Evolutionary conservation across 1,284 basidiomycete species (phyloP).

Genomic region (Ustilago shanxiensis): DNA sequence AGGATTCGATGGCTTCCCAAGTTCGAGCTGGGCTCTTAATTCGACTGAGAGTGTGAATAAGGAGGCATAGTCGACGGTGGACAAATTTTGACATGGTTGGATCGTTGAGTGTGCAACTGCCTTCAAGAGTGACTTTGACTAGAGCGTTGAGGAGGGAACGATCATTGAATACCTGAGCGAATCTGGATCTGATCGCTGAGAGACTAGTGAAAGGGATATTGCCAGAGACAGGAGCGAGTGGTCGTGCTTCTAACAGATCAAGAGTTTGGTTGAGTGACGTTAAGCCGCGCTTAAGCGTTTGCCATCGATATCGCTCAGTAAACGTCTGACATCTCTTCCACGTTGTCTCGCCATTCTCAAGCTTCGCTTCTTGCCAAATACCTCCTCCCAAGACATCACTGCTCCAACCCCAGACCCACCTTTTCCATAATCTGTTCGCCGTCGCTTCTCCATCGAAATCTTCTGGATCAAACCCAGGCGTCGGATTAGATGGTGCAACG

Average conservation of each 20-base stretch:
- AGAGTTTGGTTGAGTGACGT: constrained; percentile 16
- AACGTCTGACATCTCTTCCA: constrained; percentile 18
- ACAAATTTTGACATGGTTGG: constrained; percentile 19
- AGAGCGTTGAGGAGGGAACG: constrained; percentile 11
- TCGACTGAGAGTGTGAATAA: constrained; percentile 20
- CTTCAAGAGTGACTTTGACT: constrained; percentile 20
- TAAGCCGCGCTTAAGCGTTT: constrained; percentile 30
- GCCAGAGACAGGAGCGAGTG: neutral
- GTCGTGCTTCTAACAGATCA: constrained; percentile 22
- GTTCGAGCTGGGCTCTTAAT: constrained; percentile 15
- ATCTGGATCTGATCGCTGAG: neutral
- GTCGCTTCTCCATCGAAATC: constrained; percentile 9
- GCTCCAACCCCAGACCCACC: constrained; percentile 38
- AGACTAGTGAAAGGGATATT: too few relatives aligned
- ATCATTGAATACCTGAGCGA: constrained; percentile 10
- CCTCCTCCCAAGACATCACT: constrained; percentile 10
- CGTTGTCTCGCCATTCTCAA: neutral
- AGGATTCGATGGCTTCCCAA: constrained; percentile 27
- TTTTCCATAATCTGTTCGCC: constrained; percentile 36
- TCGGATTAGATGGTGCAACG: constrained; percentile 9
- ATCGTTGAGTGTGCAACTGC: constrained; percentile 5
- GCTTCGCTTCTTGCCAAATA: neutral
- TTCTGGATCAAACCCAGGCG: neutral
- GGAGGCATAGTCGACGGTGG: constrained; percentile 7
- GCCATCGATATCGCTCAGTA: constrained; percentile 28